Conservation (phyloP, 768 basidiomycete genomes). For the Holtermannia corniformis region DNA sequence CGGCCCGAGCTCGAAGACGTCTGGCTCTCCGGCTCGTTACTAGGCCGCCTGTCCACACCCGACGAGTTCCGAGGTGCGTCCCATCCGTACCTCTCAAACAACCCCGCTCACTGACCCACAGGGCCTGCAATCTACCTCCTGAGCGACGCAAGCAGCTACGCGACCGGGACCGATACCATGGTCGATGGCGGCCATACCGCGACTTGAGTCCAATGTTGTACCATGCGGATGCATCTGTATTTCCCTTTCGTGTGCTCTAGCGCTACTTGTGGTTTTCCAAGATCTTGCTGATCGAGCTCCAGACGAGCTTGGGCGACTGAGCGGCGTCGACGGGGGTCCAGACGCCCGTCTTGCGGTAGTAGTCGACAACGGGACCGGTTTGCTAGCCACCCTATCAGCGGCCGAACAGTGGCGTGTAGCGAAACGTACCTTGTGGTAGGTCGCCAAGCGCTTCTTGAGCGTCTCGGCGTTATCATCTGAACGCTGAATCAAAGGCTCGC, state of each 20-base stretch:
- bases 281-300: slow-evolving; percentile 46
- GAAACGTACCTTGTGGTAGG: slow-evolving; percentile 57
- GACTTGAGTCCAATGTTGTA: slow-evolving; percentile 7
- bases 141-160: slow-evolving; percentile 37
- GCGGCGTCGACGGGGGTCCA: slow-evolving; percentile 90
- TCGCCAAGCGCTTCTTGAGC: slow-evolving; percentile 70
- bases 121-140: slow-evolving; percentile 36
- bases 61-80: slow-evolving; percentile 33
- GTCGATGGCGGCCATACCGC: slow-evolving; percentile 37
- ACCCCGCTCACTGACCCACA: not conserved
- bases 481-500: slow-evolving; percentile 91
- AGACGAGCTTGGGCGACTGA: slow-evolving; percentile 83
- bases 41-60: slow-evolving; percentile 27
- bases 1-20: slow-evolving; percentile 23
- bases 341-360: slow-evolving; percentile 84
- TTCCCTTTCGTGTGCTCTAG: not conserved
- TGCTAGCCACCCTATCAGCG: slow-evolving; percentile 45
- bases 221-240: no score
- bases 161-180: slow-evolving; percentile 35
- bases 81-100: not conserved
- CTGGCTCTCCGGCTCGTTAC: slow-evolving; percentile 24
- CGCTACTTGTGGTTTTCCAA: slow-evolving; percentile 7
- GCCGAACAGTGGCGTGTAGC: not conserved
- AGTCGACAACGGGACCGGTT: slow-evolving; percentile 90
- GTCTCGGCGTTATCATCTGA: slow-evolving; percentile 98